phyloP scores from a whole-genome alignment of 306 rosid genomes.

The Citrullus amarus region DNA sequence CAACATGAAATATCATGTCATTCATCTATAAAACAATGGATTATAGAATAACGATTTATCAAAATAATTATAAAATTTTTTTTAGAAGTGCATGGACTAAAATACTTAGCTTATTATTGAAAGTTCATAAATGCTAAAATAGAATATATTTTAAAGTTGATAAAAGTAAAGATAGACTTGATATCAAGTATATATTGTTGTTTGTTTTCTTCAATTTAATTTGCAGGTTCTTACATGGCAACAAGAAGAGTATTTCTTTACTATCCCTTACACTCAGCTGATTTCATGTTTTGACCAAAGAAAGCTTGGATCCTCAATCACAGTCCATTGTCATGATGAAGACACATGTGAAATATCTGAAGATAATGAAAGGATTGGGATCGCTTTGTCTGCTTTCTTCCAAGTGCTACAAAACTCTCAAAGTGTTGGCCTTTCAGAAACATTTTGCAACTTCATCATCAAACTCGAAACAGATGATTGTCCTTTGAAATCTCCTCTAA shows the following conservation, averaged over 20 bases:
- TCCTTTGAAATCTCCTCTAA: background rate
- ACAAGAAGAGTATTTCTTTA: slow-evolving; percentile 1
- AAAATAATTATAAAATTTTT: no score
- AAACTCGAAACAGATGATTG: background rate
- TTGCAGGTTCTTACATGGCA: slow-evolving; percentile 5
- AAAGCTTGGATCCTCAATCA: background rate
- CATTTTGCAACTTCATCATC: background rate
- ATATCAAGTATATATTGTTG: no score
- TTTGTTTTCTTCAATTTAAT: no score
- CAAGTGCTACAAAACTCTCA: background rate
- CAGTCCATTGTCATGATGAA: background rate
- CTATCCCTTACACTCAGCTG: background rate
- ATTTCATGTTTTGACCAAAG: background rate
- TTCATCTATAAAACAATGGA: no score
- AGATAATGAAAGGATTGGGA: slow-evolving; percentile 5
- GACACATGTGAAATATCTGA: background rate
- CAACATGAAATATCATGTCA: no score
- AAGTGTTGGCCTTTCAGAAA: background rate
- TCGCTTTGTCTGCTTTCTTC: slow-evolving; percentile 7
- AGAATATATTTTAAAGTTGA: no score
- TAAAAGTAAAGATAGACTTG: no score
- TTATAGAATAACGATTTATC: no score
- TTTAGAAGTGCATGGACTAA: no score
- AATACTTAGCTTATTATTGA: no score
- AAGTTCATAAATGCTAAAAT: no score